A percentile compares a stretch with the other conserved stretches of the same genome.
Conservation (phyloP, 1,139 yeast species). For the Lodderomyces metapsilosis region DNA sequence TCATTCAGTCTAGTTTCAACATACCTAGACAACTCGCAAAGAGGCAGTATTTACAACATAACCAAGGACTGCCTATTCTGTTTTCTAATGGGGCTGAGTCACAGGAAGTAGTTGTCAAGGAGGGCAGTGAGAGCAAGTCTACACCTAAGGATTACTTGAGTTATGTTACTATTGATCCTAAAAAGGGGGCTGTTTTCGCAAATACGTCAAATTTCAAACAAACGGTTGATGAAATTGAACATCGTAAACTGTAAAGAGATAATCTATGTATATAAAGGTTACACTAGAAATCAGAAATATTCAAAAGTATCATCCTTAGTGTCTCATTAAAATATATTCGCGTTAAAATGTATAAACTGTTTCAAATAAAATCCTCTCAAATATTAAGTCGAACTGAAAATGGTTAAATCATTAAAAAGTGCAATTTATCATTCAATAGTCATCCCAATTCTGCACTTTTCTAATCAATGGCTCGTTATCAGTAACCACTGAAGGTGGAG, state of each 20-base stretch:
- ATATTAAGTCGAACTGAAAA: neutral
- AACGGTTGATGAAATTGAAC: slow-evolving; percentile 32
- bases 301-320: no score
- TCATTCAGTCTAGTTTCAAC: slow-evolving; percentile 39
- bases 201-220: slow-evolving; percentile 44
- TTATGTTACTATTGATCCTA: slow-evolving; percentile 42
- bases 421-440: slow-evolving; percentile 5
- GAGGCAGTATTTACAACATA: neutral
- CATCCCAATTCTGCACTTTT: slow-evolving; percentile 12
- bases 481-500: slow-evolving; percentile 6
- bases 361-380: neutral
- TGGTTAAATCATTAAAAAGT: no score
- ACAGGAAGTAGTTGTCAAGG: no score
- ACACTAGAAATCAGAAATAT: no score
- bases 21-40: neutral
- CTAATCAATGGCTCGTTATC: slow-evolving; percentile 10
- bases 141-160: slow-evolving; percentile 38
- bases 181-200: slow-evolving; percentile 37
- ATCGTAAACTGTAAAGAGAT: slow-evolving; percentile 1
- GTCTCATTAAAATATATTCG: no score
- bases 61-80: neutral
- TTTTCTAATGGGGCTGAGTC: no score
- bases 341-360: no score
- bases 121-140: no score
- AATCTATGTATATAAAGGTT: no score